A percentile compares a stretch with the other conserved stretches of the same genome.
phyloP scores from a whole-genome alignment of 1,139 yeast genomes.

The Geotrichum klebahnii region DNA sequence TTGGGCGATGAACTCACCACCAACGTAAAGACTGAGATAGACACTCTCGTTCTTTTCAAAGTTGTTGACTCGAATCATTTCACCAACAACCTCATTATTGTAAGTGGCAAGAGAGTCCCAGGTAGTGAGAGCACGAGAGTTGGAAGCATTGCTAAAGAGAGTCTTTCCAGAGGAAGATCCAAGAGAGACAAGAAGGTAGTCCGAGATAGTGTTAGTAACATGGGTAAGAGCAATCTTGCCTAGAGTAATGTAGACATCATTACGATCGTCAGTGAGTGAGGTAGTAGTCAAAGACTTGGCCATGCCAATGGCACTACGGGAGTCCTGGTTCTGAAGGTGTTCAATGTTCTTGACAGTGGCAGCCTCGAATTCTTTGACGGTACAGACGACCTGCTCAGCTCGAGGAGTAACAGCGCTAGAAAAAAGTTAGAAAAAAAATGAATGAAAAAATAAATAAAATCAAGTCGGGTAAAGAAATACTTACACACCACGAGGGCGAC shows the following conservation, averaged over 20 bases:
- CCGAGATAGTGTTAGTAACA: conserved; percentile 25
- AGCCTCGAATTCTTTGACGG: conserved; percentile 70
- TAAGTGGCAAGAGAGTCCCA: conserved; percentile 81
- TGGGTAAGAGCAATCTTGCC: conserved; percentile 30
- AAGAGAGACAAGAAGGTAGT: conserved; percentile 28
- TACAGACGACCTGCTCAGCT: conserved; percentile 66
- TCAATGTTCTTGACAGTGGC: conserved; percentile 45
- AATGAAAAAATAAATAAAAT: background rate
- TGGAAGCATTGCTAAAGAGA: conserved; percentile 56
- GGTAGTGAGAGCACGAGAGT: conserved; percentile 49
- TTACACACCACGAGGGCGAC: conserved; percentile 66
- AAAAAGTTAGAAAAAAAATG: conserved; percentile 3
- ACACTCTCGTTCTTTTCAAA: conserved; percentile 55
- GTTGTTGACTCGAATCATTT: conserved; percentile 57
- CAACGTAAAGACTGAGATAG: conserved; percentile 55
- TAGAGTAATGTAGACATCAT: conserved; percentile 33
- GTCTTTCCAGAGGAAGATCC: conserved; percentile 31
- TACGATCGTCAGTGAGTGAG: conserved; percentile 31
- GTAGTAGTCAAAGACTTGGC: conserved; percentile 32
- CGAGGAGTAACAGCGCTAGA: conserved; percentile 61
- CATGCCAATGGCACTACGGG: conserved; percentile 32
- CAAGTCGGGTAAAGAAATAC: too few relatives aligned
- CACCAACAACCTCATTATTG: conserved; percentile 72
- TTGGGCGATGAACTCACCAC: conserved; percentile 60
- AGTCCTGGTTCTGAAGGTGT: conserved; percentile 41